Conservation (phyloP, 345 rosid species). For the Eucalyptus pauciflora region DNA sequence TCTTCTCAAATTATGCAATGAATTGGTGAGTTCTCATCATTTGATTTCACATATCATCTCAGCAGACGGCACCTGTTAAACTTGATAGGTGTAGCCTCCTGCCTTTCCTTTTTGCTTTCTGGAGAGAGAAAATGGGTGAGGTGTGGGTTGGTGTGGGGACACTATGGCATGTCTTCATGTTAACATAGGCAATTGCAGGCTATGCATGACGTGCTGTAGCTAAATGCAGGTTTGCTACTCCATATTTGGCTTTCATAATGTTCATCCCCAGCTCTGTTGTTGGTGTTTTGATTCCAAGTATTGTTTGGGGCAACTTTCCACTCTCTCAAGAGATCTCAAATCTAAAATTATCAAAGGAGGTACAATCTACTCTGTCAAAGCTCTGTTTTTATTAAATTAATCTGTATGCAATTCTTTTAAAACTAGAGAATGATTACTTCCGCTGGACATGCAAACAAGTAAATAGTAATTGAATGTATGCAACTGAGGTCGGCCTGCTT, state of each 20-base stretch:
- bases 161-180: background rate
- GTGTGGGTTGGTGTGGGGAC: background rate
- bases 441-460: background rate
- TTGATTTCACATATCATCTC: background rate
- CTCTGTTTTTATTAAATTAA: background rate
- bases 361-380: background rate
- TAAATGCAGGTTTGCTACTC: conserved; percentile 85
- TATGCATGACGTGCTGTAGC: background rate
- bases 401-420: background rate
- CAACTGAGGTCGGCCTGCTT: background rate
- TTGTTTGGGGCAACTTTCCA: conserved; percentile 35
- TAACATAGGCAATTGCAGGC: background rate
- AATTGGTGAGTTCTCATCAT: conserved; percentile 50
- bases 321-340: conserved; percentile 47
- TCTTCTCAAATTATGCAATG: conserved; percentile 67
- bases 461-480: background rate
- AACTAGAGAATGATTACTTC: background rate
- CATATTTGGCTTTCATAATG: conserved; percentile 78
- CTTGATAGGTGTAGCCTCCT: background rate
- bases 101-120: background rate
- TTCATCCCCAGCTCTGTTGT: conserved; percentile 73
- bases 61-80: background rate
- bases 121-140: background rate
- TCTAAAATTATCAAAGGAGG: conserved; percentile 58
- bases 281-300: conserved; percentile 73